These are phyloP conservation scores for Hypoxylon sp. DNA, from an alignment of 2,329 filamentous ascomycete species.

Conservation along the genomic window DNA sequence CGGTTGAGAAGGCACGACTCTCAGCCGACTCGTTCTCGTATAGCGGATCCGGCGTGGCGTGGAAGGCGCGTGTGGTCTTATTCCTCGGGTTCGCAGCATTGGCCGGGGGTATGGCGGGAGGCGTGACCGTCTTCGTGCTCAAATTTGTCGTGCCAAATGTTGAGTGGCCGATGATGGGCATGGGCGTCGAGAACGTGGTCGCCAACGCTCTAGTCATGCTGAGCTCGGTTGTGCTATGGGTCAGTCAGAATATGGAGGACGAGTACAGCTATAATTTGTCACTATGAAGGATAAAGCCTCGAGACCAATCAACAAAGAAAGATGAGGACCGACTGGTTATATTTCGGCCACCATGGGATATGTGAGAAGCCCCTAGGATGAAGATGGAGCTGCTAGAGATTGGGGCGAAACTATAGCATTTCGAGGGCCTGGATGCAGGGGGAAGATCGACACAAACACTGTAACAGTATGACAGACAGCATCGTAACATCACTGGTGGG, in stretches of 20 bases:
- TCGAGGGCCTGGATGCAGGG: slow-evolving; percentile 1
- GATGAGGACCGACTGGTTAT: not conserved
- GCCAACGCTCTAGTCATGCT: slow-evolving; percentile 75
- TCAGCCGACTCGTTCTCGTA: slow-evolving; percentile 75
- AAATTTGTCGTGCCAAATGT: slow-evolving; percentile 73
- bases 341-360: not conserved
- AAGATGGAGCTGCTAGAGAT: not conserved
- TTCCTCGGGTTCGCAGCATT: slow-evolving; percentile 77
- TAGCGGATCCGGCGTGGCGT: slow-evolving; percentile 74
- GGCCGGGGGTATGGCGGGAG: slow-evolving; percentile 77
- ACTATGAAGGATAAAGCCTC: slow-evolving; percentile 58
- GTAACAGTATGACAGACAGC: slow-evolving; percentile 38
- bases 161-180: slow-evolving; percentile 71
- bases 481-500: slow-evolving; percentile 19
- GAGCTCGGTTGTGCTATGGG: slow-evolving; percentile 76
- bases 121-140: slow-evolving; percentile 77
- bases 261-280: slow-evolving; percentile 79
- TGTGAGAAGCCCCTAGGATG: not conserved
- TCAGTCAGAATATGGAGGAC: slow-evolving; percentile 81
- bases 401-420: slow-evolving; percentile 1
- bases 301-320: not conserved
- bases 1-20: slow-evolving; percentile 76
- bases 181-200: slow-evolving; percentile 77
- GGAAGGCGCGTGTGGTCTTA: slow-evolving; percentile 77
- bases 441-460: slow-evolving; percentile 33